Evolutionary conservation across 2,329 filamentous ascomycete genomes (phyloP).

Genomic region (Penicillium sp.): DNA sequence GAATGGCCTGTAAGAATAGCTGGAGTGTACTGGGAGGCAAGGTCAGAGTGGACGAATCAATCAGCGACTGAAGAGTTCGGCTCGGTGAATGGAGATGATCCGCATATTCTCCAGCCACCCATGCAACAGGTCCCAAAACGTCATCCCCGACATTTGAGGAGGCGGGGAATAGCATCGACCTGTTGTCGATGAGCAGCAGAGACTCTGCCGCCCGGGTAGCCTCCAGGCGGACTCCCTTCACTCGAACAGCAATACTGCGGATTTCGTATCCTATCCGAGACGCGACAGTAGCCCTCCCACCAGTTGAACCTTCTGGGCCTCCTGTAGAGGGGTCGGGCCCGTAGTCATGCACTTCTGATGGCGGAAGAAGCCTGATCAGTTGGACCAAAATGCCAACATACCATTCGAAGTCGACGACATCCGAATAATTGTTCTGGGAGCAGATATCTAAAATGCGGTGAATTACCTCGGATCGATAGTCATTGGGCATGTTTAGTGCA

Average conservation of each 20-base stretch:
- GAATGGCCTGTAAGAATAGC: conserved; percentile 77
- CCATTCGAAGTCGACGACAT: conserved; percentile 92
- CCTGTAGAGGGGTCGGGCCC: conserved; percentile 15
- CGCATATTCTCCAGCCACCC: conserved; percentile 88
- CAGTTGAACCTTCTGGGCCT: conserved; percentile 10
- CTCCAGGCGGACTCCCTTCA: conserved; percentile 75
- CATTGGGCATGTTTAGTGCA: conserved; percentile 66
- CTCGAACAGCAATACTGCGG: conserved; percentile 87
- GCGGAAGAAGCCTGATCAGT: conserved; percentile 65
- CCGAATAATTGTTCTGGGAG: conserved; percentile 80
- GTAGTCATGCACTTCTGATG: conserved; percentile 22
- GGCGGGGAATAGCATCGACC: conserved; percentile 57
- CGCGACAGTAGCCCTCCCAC: conserved; percentile 26
- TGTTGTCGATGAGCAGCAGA: conserved; percentile 62
- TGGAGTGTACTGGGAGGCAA: conserved; percentile 68
- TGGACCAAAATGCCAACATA: conserved; percentile 89
- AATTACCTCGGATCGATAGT: conserved; percentile 83
- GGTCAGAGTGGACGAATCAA: conserved; percentile 64
- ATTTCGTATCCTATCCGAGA: conserved; percentile 75
- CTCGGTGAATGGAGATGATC: conserved; percentile 69
- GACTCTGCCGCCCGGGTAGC: conserved; percentile 81
- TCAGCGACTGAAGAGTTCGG: conserved; percentile 69
- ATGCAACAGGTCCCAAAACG: conserved; percentile 73
- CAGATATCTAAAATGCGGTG: conserved; percentile 84
- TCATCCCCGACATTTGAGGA: conserved; percentile 55